phyloP scores from a whole-genome alignment of 169 alveolate species.

The Theileria sp. region DNA sequence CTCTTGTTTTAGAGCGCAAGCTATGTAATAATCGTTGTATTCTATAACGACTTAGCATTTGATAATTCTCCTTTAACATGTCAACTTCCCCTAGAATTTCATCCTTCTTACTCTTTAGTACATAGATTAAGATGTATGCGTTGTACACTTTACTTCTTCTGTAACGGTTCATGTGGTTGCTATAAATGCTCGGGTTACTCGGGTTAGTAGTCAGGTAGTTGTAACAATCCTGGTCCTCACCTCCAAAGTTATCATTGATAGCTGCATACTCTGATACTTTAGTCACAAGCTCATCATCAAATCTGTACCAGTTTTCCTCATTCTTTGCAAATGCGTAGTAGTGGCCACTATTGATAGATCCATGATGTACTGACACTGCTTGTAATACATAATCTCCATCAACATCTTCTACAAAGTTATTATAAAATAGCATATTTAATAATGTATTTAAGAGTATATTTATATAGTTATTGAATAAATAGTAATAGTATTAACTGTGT shows the following conservation, averaged over 20 bases:
- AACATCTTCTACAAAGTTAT: slow-evolving; percentile 9
- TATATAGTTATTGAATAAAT: too few relatives aligned
- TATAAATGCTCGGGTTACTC: slow-evolving; percentile 15
- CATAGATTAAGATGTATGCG: slow-evolving; percentile 93
- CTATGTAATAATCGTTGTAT: slow-evolving; percentile 68
- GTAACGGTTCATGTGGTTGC: slow-evolving; percentile 14
- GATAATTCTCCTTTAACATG: slow-evolving; percentile 76
- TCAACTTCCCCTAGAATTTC: slow-evolving; percentile 81
- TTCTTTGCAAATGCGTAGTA: slow-evolving; percentile 88
- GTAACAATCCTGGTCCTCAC: slow-evolving; percentile 83
- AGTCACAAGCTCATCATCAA: slow-evolving; percentile 90
- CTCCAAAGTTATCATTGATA: slow-evolving; percentile 85
- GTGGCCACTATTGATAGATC: slow-evolving; percentile 93
- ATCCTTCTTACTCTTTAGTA: slow-evolving; percentile 81
- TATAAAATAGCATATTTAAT: too few relatives aligned
- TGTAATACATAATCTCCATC: slow-evolving; percentile 85
- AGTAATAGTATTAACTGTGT: neutral
- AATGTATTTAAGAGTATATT: slow-evolving; percentile 38
- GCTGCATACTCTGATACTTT: slow-evolving; percentile 84
- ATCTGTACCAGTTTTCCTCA: slow-evolving; percentile 85
- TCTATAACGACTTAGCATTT: slow-evolving; percentile 71
- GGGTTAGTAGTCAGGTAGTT: slow-evolving; percentile 67
- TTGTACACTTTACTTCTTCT: slow-evolving; percentile 79
- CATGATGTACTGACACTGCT: slow-evolving; percentile 94
- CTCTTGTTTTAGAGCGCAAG: slow-evolving; percentile 67